phyloP scores from a whole-genome alignment of 192 early-diverging fungal species.

The Gryganskiella cystojenkinii region DNA sequence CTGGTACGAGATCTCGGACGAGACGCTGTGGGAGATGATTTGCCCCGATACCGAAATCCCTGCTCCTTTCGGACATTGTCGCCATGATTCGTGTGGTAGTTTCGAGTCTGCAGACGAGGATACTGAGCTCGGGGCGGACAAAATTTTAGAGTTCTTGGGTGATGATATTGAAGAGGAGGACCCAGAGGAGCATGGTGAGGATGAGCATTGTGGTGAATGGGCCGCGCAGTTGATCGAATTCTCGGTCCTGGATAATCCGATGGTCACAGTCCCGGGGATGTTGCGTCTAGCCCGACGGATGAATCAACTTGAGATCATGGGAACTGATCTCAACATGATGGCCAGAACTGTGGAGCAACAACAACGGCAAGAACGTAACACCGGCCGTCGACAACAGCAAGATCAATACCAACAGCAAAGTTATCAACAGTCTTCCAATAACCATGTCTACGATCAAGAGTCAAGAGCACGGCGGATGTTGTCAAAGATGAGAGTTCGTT shows the following conservation, averaged over 20 bases:
- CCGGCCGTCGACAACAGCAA: no score
- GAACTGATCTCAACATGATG: constrained; percentile 8
- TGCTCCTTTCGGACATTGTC: not conserved
- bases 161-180: not conserved
- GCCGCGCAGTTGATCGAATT: constrained; percentile 20
- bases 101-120: no score
- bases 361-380: no score
- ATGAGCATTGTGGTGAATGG: constrained; percentile 6
- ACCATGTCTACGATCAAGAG: not conserved
- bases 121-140: no score
- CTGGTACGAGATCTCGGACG: constrained; percentile 36
- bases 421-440: not conserved
- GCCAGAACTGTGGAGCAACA: not conserved
- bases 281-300: constrained; percentile 29
- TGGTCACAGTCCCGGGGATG: constrained; percentile 33
- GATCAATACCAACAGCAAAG: no score
- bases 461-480: constrained; percentile 9
- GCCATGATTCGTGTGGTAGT: no score
- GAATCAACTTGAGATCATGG: constrained; percentile 36
- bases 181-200: not conserved
- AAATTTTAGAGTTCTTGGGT: no score
- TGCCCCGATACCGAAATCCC: not conserved
- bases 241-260: constrained; percentile 20
- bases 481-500: constrained; percentile 11
- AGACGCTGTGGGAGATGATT: constrained; percentile 24